Conservation (phyloP, 768 basidiomycete species). For the Agaricus sinodeliciosus region DNA sequence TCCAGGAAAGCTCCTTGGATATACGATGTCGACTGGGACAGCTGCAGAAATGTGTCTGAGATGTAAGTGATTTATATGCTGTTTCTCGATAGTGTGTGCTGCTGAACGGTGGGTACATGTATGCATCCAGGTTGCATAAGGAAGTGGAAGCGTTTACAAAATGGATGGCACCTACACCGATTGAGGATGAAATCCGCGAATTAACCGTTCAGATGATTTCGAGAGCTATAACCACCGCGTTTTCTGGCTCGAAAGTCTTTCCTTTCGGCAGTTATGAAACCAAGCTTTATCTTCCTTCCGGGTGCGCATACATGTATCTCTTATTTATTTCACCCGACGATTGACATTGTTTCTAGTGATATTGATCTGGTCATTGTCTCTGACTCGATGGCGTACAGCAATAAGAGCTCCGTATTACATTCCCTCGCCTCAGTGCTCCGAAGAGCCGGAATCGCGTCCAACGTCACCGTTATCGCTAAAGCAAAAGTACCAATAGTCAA, state of each 20-base stretch:
- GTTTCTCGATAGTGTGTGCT: neutral
- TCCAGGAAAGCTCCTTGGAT: conserved; percentile 69
- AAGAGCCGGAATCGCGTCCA: conserved; percentile 60
- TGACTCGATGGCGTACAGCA: conserved; percentile 60
- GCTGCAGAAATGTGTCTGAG: conserved; percentile 74
- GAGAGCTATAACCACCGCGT: conserved; percentile 52
- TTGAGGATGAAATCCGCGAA: conserved; percentile 81
- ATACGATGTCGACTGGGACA: conserved; percentile 60
- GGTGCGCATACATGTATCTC: conserved; percentile 45
- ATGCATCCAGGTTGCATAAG: conserved; percentile 58
- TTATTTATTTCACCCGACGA: neutral
- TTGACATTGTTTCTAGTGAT: conserved; percentile 47
- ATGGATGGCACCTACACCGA: conserved; percentile 82
- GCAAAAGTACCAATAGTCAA: conserved; percentile 98
- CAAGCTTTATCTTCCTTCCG: conserved; percentile 86
- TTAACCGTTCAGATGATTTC: conserved; percentile 68
- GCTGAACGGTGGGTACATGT: conserved; percentile 10
- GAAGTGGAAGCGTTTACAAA: conserved; percentile 83
- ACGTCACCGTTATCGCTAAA: conserved; percentile 84
- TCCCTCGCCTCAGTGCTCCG: conserved; percentile 75
- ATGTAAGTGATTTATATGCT: conserved; percentile 47
- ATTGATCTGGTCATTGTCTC: conserved; percentile 93
- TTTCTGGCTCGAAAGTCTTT: conserved; percentile 73
- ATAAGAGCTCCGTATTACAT: conserved; percentile 65
- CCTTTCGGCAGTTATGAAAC: conserved; percentile 95